Percentiles rank a stretch among this genome's conserved stretches.
phyloP scores from a whole-genome alignment of 2,329 filamentous ascomycete species.

The Westerdykella sp. region DNA sequence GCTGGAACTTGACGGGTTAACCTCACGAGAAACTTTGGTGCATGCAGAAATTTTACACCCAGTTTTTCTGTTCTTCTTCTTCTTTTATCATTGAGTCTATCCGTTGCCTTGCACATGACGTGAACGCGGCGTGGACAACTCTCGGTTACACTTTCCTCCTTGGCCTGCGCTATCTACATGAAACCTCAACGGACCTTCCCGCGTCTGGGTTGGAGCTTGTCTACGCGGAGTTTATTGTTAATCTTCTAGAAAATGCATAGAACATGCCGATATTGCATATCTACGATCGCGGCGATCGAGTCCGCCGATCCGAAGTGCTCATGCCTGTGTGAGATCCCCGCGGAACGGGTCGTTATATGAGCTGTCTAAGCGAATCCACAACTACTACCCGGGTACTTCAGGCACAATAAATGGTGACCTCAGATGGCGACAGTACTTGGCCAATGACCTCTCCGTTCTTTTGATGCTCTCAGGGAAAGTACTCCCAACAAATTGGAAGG shows the following conservation, averaged over 20 bases:
- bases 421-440: not conserved
- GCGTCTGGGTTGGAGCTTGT: too few relatives aligned
- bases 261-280: conserved; percentile 1
- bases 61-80: too few relatives aligned
- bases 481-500: not conserved
- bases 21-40: too few relatives aligned
- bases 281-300: conserved; percentile 1
- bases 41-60: too few relatives aligned
- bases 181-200: too few relatives aligned
- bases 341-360: conserved; percentile 1
- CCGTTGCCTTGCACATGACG: too few relatives aligned
- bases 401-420: not conserved
- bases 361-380: conserved; percentile 1
- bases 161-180: too few relatives aligned
- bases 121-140: too few relatives aligned
- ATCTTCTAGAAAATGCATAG: conserved; percentile 5
- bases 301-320: conserved; percentile 6
- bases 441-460: not conserved
- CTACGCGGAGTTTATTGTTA: too few relatives aligned
- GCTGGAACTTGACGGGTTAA: too few relatives aligned
- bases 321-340: not conserved
- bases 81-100: too few relatives aligned
- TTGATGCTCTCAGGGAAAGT: not conserved
- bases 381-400: not conserved
- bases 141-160: too few relatives aligned